Percentiles rank a stretch among this genome's conserved stretches.
Conservation (phyloP, 2,329 filamentous ascomycete species). For the Cladosporium colombiae region DNA sequence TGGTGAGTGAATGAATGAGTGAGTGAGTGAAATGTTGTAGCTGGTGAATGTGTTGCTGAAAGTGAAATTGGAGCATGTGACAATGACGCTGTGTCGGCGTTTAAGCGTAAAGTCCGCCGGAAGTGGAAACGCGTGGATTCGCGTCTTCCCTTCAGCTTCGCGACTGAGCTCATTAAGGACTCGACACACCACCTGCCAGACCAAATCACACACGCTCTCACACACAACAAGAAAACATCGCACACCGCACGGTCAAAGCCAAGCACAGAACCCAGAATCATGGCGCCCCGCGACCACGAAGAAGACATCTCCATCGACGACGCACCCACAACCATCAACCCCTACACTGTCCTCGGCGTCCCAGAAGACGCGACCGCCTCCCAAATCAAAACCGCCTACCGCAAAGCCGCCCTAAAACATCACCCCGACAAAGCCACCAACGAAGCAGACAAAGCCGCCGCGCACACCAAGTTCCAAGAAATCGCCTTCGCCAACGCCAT, state of each 20-base stretch:
- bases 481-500: constrained; percentile 94
- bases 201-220: not conserved
- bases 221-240: not conserved
- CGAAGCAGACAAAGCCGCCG: constrained; percentile 66
- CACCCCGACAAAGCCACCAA: constrained; percentile 61
- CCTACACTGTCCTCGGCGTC: constrained; percentile 78
- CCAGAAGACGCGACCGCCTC: constrained; percentile 70
- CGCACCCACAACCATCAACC: constrained; percentile 68
- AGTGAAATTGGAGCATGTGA: constrained; percentile 13
- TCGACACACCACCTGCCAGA: not conserved
- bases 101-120: not conserved
- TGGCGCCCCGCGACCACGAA: constrained; percentile 20
- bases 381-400: constrained; percentile 87
- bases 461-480: constrained; percentile 81
- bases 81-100: not conserved
- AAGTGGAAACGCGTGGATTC: constrained; percentile 16
- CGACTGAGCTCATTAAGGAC: not conserved
- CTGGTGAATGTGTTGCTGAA: not conserved
- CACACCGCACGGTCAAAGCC: not conserved
- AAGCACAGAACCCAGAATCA: constrained; percentile 23
- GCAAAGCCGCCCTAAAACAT: constrained; percentile 82
- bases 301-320: constrained; percentile 58
- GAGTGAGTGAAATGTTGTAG: not conserved
- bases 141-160: constrained; percentile 14
- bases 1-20: not conserved